phyloP scores from a whole-genome alignment of 148 eudicot genomes.

The Hydrangea macrophylla region DNA sequence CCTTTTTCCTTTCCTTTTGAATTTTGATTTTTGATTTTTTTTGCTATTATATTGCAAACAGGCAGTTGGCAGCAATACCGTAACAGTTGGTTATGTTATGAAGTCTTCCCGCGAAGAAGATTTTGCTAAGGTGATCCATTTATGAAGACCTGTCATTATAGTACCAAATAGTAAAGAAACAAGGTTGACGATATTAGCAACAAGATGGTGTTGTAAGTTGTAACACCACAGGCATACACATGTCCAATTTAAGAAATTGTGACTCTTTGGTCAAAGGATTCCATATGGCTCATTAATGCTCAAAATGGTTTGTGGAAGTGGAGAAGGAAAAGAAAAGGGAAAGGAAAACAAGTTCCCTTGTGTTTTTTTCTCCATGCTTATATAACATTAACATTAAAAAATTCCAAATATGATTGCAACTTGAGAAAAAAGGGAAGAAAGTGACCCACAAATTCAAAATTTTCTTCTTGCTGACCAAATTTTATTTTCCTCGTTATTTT shows the following conservation, averaged over 20 bases:
- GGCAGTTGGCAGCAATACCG: slow-evolving; percentile 37
- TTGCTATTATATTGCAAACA: slow-evolving; percentile 20
- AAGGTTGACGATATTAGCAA: background rate
- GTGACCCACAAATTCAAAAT: no score
- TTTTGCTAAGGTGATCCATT: slow-evolving; percentile 78
- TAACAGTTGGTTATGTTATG: slow-evolving; percentile 81
- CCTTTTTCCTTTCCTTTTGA: slow-evolving; percentile 2
- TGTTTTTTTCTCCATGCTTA: no score
- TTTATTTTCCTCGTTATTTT: no score
- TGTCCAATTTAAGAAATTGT: background rate
- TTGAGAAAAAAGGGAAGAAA: no score
- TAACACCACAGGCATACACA: background rate
- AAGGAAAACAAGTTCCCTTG: no score
- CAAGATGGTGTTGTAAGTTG: background rate
- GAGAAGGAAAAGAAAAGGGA: no score
- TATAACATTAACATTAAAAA: no score
- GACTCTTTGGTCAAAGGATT: background rate
- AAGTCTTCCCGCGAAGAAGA: slow-evolving; percentile 92
- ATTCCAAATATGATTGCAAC: no score
- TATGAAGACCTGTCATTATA: background rate
- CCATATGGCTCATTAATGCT: background rate
- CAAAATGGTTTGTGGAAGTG: no score
- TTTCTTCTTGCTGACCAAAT: no score
- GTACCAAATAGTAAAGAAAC: background rate
- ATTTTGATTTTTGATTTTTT: background rate